Base-by-base conservation (phyloP, 495 filamentous ascomycete species). In the Penicillium ochrochloron region DNA sequence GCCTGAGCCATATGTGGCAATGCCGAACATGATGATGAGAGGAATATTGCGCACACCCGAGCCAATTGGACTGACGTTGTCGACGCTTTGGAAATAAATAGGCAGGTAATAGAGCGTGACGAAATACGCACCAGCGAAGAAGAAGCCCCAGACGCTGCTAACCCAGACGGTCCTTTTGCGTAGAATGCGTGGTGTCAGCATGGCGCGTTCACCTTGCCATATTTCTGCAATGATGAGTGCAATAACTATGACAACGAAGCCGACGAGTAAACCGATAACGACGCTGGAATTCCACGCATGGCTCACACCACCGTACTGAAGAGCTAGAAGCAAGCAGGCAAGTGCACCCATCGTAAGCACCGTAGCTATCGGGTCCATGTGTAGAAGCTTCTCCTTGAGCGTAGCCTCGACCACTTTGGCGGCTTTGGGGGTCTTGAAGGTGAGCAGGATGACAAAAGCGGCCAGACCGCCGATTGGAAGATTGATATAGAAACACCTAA, bases 401-500 rank as follows among this genome's bases (percentile, higher is more conserved):
- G 67, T 65, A 17, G 68, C 65, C 11, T 62, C 39, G 8, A 33
- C 27, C 2, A 65, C 62, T 35, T 62, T 66, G 10, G 64, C 65
- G n/a, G 23, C 51, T 31, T 19, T 19, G 0, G 65, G 69, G n/a
- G 60, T 10, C 5, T 65, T 55, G 37, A 76, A 66, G 56, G 73
- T 60, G 19, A 77, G 29, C 6, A 72, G 19, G 10, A 76, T 61
- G 10, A 69, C 39, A 8, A 61, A 61, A 11, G 68, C 31, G 51
- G 65, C 61, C 4, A 68, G 12, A 14, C 67, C 76, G 0, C 77
- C 76, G 31, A 72, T 46, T 1, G 75, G 73, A 2, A 74, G 73
- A 63, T 91, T 91, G 75, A 89, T 88, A 73, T 84, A 92, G 76
- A 93, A 92, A 69, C 88, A 92, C 90, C 51, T 56, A 56, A 35